These are phyloP conservation scores for Candolleomyces efflorescens DNA, from an alignment of 768 basidiomycete genomes.

Conservation along the genomic window DNA sequence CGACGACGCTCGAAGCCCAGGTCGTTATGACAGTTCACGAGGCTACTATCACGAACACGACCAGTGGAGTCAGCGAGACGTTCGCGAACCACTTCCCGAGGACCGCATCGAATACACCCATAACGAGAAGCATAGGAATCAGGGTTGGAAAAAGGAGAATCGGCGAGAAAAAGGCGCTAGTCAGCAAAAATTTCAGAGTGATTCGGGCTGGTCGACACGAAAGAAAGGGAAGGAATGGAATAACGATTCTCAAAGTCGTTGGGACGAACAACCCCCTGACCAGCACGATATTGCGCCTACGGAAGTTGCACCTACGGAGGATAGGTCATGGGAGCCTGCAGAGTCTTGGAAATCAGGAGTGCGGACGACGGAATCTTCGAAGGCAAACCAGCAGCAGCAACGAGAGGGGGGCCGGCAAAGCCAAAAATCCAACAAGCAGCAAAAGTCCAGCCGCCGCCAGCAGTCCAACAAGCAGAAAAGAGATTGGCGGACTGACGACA, in stretches of 20 bases:
- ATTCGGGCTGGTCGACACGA: conserved; percentile 52
- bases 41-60: conserved; percentile 31
- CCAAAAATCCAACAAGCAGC: conserved; percentile 18
- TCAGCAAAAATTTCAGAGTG: conserved; percentile 34
- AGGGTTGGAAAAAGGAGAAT: conserved; percentile 33
- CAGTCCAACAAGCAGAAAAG: conserved; percentile 37
- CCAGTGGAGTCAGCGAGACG: conserved; percentile 21
- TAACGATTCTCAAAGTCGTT: conserved; percentile 13
- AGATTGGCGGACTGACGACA: conserved; percentile 57
- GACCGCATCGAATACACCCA: conserved; percentile 32
- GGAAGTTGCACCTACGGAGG: conserved; percentile 35
- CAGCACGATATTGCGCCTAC: conserved; percentile 20
- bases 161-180: conserved; percentile 36
- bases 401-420: conserved; percentile 33
- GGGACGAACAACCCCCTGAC: conserved; percentile 25
- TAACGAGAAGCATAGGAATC: conserved; percentile 27
- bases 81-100: conserved; percentile 23
- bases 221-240: conserved; percentile 42
- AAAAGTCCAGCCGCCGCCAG: conserved; percentile 28
- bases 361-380: conserved; percentile 17
- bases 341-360: conserved; percentile 54
- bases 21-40: conserved; percentile 9
- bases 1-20: not conserved
- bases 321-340: conserved; percentile 72
- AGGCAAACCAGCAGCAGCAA: conserved; percentile 29